Base-by-base conservation (phyloP, 495 filamentous ascomycete species). In the Talaromyces liani region DNA sequence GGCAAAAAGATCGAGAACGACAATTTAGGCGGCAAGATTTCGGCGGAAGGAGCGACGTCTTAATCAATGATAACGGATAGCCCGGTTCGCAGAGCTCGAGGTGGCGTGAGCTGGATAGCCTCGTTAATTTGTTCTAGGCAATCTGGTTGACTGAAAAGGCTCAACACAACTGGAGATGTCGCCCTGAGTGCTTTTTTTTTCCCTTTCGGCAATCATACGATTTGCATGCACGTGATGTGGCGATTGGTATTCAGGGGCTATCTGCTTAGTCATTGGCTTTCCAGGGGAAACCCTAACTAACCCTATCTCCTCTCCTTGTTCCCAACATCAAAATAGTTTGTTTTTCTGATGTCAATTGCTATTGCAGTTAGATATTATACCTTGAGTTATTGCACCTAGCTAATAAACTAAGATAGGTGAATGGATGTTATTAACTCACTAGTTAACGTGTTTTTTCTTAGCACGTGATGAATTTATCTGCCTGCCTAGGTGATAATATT, bases 211-310 rank as follows among this genome's bases (percentile, higher is more conserved):
- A 6, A 20, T 58, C 56, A 58, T 58, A 58, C 29, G 27, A 58
- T 22, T 58, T 36, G 12, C 14, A 10, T 8, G 27, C 56, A 58
- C 56, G 56, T 58, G 56, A 58, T 58, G 27, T 36, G 56, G 31
- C 27, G 20, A 56, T n/a, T 58, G 56, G 31, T 36, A 33, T 22
- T 58, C 56, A 58, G 56, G 56, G 56, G 56, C 56, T 12, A 22
- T 12, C 56, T 36, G 31, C 27, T 36, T 58, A 58, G 31, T 58
- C n/a, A 41, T 41, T 5, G 36, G 5, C 36, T 41, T 41, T 41
- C 36, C 14, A 41, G 36, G 36, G 34, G 12, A 1, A 3, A 41
- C 36, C 36, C 36, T 41, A 41, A 41, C 36, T 41, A 41, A 41
- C 36, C 14, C 14, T 36, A 10, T 4, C 10, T 12, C 33, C 2